Evolutionary conservation across 768 basidiomycete species (phyloP), one percentile per base, ranked within the genome.

Genomic region (Favolaschia claudopus): DNA sequence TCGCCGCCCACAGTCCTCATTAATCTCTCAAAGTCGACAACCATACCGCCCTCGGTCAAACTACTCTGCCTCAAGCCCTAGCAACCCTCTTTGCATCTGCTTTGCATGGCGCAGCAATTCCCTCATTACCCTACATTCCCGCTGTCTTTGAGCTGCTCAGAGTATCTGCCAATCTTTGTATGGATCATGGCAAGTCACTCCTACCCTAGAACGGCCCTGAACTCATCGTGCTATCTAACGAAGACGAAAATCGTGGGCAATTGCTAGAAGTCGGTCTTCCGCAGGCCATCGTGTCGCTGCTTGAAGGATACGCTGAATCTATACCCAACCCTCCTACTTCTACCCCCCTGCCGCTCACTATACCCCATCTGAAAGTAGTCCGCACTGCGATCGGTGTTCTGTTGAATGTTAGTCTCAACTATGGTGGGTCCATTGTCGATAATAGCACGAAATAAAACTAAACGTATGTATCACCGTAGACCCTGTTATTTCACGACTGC

Each of bases 91-190:
- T 93, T 25, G 78, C 80, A 32, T 74, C 79, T 37, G 85, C 87
- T 7, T 74, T 89, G 20, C 76, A 80, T 54, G 84, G 80, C 38
- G 69, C 81, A 6, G 62, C 79, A 19, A 76, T 80, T 42, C 84
- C 85, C 6, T 73, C 70, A 51, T 73, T 78, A 27, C 60, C 72
- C n/a, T 81, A 79, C 56, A 78, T 84, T 46, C 67, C 81, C 9
- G 82, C 83, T 10, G 77, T 87, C 22, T 84, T 83, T 58, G 90
- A 94, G 69, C 74, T 93, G 28, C 82, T 95, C 51, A 83, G 93
- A 55, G 86, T 93, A 14, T 86, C 86, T 24, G 93, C 93, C 13
- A 95, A 95, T 73, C 74, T 95, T 17, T 93, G 91, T 72, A 87
- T 92, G 75, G 91, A 95, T 69, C 91, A 94, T 66, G 87, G 91